Evolutionary conservation across 768 basidiomycete species (phyloP).

Genomic region (Boletus rubescentipes): DNA sequence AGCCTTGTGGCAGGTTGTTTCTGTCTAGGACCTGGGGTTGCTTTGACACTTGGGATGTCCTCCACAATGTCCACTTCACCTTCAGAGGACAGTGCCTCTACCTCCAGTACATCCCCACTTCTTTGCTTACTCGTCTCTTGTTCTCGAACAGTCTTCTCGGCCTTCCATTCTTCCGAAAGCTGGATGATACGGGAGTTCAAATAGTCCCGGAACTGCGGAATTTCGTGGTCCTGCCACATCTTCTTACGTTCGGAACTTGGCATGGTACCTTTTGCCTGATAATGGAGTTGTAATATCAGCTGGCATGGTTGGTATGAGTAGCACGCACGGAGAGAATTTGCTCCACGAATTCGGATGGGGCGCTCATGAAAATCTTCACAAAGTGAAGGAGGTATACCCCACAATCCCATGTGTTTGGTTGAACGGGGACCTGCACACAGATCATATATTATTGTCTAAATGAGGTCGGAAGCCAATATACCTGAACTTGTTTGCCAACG

Average conservation of each 20-base stretch:
- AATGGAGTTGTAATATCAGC: conserved; percentile 5
- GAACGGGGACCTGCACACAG: conserved; percentile 69
- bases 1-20: conserved; percentile 22
- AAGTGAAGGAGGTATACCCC: conserved; percentile 92
- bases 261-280: conserved; percentile 33
- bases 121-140: conserved; percentile 33
- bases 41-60: conserved; percentile 21
- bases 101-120: conserved; percentile 15
- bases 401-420: conserved; percentile 90
- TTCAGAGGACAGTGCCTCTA: conserved; percentile 32
- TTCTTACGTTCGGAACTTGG: conserved; percentile 39
- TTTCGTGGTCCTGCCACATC: conserved; percentile 54
- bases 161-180: conserved; percentile 57
- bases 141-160: conserved; percentile 40
- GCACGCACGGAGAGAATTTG: conserved; percentile 42
- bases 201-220: conserved; percentile 46
- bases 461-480: conserved; percentile 29
- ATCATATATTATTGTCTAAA: background rate
- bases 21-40: conserved; percentile 8
- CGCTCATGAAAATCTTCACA: conserved; percentile 68
- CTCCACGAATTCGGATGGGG: conserved; percentile 52
- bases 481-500: conserved; percentile 51
- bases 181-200: conserved; percentile 41
- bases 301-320: background rate
- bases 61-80: conserved; percentile 42